Evolutionary conservation across 495 filamentous ascomycete species (phyloP).

Genomic region (Penicillium angulare): DNA sequence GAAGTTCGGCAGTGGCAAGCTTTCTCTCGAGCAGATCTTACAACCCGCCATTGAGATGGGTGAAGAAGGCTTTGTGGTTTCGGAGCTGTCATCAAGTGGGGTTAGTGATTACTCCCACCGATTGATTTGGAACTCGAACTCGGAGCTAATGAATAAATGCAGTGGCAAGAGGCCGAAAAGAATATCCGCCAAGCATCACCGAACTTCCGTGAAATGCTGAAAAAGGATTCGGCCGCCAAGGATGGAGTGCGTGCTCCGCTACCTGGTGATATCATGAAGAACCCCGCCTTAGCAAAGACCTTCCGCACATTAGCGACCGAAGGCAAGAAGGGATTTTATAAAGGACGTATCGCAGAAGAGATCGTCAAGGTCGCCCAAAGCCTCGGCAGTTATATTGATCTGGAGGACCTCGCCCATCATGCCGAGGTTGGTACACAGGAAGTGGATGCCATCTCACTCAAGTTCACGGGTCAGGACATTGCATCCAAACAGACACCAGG

Average conservation of each 20-base stretch:
- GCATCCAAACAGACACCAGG: slow-evolving; percentile 44
- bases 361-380: slow-evolving; percentile 74
- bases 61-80: slow-evolving; percentile 87
- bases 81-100: slow-evolving; percentile 68
- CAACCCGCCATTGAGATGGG: slow-evolving; percentile 81
- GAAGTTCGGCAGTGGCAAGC: slow-evolving; percentile 84
- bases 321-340: slow-evolving; percentile 90
- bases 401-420: slow-evolving; percentile 79
- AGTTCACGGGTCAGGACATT: slow-evolving; percentile 70
- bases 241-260: slow-evolving; percentile 68
- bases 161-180: slow-evolving; percentile 68
- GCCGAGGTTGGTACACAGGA: slow-evolving; percentile 71
- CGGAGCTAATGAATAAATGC: neutral
- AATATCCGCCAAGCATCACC: slow-evolving; percentile 69
- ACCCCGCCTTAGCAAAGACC: slow-evolving; percentile 75
- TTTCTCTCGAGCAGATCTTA: slow-evolving; percentile 75
- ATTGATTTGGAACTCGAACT: neutral
- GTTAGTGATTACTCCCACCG: slow-evolving; percentile 49
- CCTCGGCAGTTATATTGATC: slow-evolving; percentile 73
- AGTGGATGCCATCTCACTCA: slow-evolving; percentile 75
- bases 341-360: slow-evolving; percentile 74
- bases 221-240: slow-evolving; percentile 60
- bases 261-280: slow-evolving; percentile 87
- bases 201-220: slow-evolving; percentile 82
- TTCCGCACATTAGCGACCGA: slow-evolving; percentile 77